Evolutionary conservation across 1,284 basidiomycete genomes (phyloP).

Genomic region (Apiotrichum brassicae): DNA sequence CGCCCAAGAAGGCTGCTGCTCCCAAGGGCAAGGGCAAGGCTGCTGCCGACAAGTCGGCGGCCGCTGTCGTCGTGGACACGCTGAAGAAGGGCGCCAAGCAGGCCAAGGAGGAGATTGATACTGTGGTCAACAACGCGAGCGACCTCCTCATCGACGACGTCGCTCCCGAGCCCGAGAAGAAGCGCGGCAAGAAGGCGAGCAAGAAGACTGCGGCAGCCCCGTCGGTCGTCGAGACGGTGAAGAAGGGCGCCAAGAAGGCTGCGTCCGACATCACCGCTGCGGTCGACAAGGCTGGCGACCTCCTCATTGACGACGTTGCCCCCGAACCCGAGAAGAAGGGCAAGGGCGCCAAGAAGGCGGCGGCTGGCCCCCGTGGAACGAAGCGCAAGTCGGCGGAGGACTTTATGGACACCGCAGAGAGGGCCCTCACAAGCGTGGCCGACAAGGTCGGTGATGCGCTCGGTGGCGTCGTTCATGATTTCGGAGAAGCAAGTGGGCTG

Average conservation of each 20-base stretch:
- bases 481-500: constrained; percentile 15
- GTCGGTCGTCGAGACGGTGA: not conserved
- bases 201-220: constrained; percentile 12
- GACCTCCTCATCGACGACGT: constrained; percentile 35
- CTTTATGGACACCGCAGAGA: constrained; percentile 31
- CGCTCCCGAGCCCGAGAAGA: constrained; percentile 13
- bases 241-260: constrained; percentile 10
- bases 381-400: constrained; percentile 43
- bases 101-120: constrained; percentile 7
- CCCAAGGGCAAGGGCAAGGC: constrained; percentile 1
- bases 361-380: constrained; percentile 13
- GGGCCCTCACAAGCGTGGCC: constrained; percentile 22
- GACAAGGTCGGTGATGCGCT: constrained; percentile 22
- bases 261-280: constrained; percentile 19
- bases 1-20: not conserved
- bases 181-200: constrained; percentile 4
- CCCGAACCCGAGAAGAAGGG: constrained; percentile 17
- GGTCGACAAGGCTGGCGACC: constrained; percentile 33
- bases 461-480: constrained; percentile 9
- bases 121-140: constrained; percentile 32
- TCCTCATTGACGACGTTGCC: constrained; percentile 29
- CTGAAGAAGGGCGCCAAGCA: constrained; percentile 8
- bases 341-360: constrained; percentile 6
- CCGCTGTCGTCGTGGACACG: not conserved
- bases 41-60: not conserved